Base-by-base conservation (phyloP, 495 filamentous ascomycete genomes). In the Clavariopsis aquatica region DNA sequence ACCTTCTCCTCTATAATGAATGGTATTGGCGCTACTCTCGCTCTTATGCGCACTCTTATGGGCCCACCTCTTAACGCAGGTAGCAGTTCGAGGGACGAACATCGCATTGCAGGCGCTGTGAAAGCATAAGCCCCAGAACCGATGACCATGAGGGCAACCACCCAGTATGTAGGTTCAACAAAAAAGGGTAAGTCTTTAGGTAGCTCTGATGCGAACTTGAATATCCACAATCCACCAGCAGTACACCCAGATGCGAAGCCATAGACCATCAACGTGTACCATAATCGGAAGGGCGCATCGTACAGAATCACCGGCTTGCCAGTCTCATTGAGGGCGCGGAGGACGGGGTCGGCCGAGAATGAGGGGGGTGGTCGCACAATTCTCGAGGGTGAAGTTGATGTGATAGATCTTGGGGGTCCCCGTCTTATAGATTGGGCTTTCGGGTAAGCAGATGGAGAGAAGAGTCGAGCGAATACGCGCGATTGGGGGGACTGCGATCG, bases 161-260 rank as follows among this genome's bases (percentile, higher is more conserved):
- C 46, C 27, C 28, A 43, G 29, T 71, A 71, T 19, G 60, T 54
- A 28, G 51, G 57, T 20, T 24, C 55, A 0, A 71, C 69, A 38
- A 64, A 71, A 12, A 15, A 52, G 1, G 64, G 65, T 1, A 65
- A 52, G 24, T 60, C 65, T 29, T 49, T 41, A 20, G 65, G 60
- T 20, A 65, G 43, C 17, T 65, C 45, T 22, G 57, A 55, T 26
- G 36, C 24, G 15, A 45, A 65, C n/a, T 65, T 43, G 10, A 65
- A 56, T 2, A 28, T 57, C 13, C 31, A 68, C 17, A 60, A 13
- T 13, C 54, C 64, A 22, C 26, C 31, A 12, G 15, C 46, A 28
- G 36, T 22, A 4, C 28, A 24, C n/a, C 12, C 12, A 28, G 15
- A 54, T n/a, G 54, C 68, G 31, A 54, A 36, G 1, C 34, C 56